phyloP scores from a whole-genome alignment of 768 basidiomycete genomes.

The Gloeopeniophorella convolvens region DNA sequence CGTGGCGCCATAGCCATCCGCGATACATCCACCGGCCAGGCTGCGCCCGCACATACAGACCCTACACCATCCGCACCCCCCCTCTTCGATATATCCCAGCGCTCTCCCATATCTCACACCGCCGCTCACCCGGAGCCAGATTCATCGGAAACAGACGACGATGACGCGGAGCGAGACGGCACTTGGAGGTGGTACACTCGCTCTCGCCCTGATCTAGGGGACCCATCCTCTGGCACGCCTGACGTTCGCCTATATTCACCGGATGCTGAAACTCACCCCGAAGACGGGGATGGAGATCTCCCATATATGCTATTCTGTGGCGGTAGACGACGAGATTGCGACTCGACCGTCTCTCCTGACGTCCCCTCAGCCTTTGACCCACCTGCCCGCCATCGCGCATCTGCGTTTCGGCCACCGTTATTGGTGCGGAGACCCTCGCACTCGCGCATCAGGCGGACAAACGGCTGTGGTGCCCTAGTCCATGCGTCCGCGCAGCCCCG shows the following conservation, averaged over 20 bases:
- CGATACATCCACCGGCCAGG: conserved; percentile 23
- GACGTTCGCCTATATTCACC: conserved; percentile 14
- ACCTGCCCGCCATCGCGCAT: conserved; percentile 23
- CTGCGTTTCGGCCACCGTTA: conserved; percentile 22
- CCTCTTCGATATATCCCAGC: background rate
- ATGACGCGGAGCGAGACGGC: conserved; percentile 9
- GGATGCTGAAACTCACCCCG: conserved; percentile 17
- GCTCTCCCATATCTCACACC: background rate
- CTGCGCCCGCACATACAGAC: conserved; percentile 4
- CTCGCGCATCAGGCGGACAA: conserved; percentile 30
- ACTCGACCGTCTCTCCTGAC: conserved; percentile 16
- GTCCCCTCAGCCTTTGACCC: conserved; percentile 27
- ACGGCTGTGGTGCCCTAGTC: conserved; percentile 59
- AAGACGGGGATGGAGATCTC: conserved; percentile 25
- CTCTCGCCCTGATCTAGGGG: conserved; percentile 10
- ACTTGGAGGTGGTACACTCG: conserved; percentile 11
- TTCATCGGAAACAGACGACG: conserved; percentile 12
- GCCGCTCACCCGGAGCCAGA: conserved; percentile 9
- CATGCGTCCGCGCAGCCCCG: conserved; percentile 51
- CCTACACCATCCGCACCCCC: conserved; percentile 3
- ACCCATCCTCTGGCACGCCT: conserved; percentile 2
- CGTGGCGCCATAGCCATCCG: conserved; percentile 61
- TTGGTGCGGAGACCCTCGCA: conserved; percentile 18
- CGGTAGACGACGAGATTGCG: conserved; percentile 9
- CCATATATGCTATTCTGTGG: conserved; percentile 40